Conservation (phyloP, 768 basidiomycete genomes). For the Gelatoporia subvermispora region DNA sequence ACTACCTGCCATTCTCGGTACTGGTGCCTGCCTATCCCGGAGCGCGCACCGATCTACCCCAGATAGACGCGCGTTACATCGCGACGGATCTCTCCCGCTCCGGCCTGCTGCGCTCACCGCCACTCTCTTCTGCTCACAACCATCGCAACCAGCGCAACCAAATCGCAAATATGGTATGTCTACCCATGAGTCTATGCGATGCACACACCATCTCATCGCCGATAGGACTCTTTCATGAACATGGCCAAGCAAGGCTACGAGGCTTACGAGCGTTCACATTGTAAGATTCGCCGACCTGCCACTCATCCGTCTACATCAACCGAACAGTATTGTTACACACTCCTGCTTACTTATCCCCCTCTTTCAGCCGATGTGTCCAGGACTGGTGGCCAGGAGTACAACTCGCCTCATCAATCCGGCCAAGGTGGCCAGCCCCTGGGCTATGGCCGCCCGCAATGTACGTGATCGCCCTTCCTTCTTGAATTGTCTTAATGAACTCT, state of each 20-base stretch:
- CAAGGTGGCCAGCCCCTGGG: slow-evolving; percentile 17
- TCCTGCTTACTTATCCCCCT: not conserved
- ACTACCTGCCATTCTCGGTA: too few species aligned
- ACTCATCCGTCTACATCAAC: not conserved
- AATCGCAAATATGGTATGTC: not conserved
- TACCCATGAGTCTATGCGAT: not conserved
- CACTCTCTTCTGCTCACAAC: too few species aligned
- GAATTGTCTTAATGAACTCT: slow-evolving; percentile 3
- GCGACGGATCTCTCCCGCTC: too few species aligned
- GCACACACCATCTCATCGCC: too few species aligned
- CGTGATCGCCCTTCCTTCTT: not conserved
- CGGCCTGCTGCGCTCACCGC: too few species aligned
- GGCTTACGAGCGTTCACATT: slow-evolving; percentile 47
- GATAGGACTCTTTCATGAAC: slow-evolving; percentile 61
- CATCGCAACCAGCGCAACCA: too few species aligned
- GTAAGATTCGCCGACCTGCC: slow-evolving; percentile 22
- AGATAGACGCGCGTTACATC: too few species aligned
- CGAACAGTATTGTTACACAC: too few species aligned
- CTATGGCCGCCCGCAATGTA: slow-evolving; percentile 18
- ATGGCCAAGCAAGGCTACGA: slow-evolving; percentile 65
- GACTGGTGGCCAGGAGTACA: slow-evolving; percentile 65
- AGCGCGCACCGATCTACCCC: too few species aligned
- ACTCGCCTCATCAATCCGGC: slow-evolving; percentile 45
- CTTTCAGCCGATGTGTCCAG: slow-evolving; percentile 21
- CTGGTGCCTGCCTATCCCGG: too few species aligned